Conservation (phyloP, 2,329 filamentous ascomycete genomes). For the Colletotrichum horii region DNA sequence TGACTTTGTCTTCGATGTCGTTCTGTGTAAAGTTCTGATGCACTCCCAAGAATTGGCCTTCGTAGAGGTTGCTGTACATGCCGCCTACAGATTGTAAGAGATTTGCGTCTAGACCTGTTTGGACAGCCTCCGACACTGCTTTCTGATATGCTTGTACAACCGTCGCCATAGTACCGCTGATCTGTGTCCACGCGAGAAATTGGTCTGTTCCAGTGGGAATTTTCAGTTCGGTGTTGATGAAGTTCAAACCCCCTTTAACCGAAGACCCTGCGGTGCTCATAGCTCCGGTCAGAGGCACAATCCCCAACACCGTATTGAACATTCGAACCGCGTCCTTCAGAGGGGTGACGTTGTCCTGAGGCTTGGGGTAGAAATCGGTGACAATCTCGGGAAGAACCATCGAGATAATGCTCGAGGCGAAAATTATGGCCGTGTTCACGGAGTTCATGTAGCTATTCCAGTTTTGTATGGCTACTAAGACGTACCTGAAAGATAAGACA, state of each 20-base stretch:
- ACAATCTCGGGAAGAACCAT: constrained; percentile 18
- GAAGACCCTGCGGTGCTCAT: not conserved
- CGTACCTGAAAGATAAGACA: not conserved
- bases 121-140: not conserved
- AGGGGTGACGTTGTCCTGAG: constrained; percentile 4
- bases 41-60: constrained; percentile 18
- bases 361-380: constrained; percentile 16
- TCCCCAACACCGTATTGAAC: constrained; percentile 2
- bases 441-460: constrained; percentile 20
- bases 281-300: constrained; percentile 12
- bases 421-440: constrained; percentile 14
- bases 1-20: constrained; percentile 12
- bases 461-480: constrained; percentile 8
- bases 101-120: constrained; percentile 15
- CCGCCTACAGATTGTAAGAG: not conserved
- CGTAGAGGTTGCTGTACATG: not conserved
- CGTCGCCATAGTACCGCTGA: not conserved
- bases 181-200: not conserved
- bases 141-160: constrained; percentile 8
- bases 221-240: not conserved
- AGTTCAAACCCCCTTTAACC: not conserved
- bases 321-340: constrained; percentile 12
- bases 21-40: constrained; percentile 18
- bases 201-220: not conserved
- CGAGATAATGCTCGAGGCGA: constrained; percentile 16